phyloP scores from a whole-genome alignment of 2,329 filamentous ascomycete species.

The Trichoderma guizhouense region DNA sequence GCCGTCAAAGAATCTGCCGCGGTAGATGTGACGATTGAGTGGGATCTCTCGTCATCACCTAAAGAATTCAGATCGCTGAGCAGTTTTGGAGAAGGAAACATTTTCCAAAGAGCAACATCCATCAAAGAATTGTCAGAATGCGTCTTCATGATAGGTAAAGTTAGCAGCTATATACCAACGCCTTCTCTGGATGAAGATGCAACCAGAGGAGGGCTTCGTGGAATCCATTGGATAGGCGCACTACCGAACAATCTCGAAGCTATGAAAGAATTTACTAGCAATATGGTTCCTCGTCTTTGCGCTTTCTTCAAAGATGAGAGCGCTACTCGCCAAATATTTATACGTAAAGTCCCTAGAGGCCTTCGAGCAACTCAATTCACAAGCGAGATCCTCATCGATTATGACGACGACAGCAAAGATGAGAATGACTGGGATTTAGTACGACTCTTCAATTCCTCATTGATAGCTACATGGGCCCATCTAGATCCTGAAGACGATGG shows the following conservation, averaged over 20 bases:
- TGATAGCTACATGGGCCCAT: constrained; percentile 1
- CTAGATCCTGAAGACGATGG: constrained; percentile 8
- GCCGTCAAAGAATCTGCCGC: not conserved
- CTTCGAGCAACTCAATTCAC: not conserved
- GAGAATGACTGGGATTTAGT: constrained; percentile 8
- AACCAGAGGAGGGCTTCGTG: not conserved
- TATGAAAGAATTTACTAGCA: constrained; percentile 1
- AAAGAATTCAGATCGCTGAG: not conserved
- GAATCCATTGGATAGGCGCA: not conserved
- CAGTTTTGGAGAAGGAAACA: not conserved
- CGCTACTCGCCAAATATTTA: not conserved
- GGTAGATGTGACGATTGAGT: not conserved
- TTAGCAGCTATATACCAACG: not conserved
- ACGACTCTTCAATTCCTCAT: not conserved
- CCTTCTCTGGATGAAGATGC: not conserved
- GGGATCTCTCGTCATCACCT: not conserved
- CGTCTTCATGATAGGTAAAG: not conserved
- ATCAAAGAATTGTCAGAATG: not conserved
- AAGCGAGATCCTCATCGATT: not conserved
- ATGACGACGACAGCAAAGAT: not conserved
- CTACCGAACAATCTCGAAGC: not conserved
- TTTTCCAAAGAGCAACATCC: not conserved
- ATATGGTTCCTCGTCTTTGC: constrained; percentile 2
- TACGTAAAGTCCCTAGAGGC: not conserved
- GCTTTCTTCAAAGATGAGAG: constrained; percentile 7